These are phyloP conservation scores for Gaeumannomyces sp. DNA, from an alignment of 2,329 filamentous ascomycete species.

Conservation along the genomic window DNA sequence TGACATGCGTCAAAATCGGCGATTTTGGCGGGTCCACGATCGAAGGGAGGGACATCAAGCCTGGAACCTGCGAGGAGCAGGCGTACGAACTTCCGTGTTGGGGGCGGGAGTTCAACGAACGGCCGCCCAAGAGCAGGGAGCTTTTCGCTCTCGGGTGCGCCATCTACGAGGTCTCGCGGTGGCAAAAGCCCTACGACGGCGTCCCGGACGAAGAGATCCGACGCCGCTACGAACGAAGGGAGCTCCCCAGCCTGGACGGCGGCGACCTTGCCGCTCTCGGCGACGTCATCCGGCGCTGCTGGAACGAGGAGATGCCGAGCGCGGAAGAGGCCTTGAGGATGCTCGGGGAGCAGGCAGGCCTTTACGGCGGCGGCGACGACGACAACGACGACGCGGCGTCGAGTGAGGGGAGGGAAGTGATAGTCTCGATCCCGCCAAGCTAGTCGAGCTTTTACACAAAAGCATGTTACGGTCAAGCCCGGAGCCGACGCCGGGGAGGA, in stretches of 20 bases:
- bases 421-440: too few species aligned
- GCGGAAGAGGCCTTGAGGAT: too few species aligned
- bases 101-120: neutral
- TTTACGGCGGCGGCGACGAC: too few species aligned
- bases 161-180: neutral
- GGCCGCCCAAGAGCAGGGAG: neutral
- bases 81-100: neutral
- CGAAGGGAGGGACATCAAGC: neutral
- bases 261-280: neutral
- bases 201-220: neutral
- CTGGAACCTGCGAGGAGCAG: neutral
- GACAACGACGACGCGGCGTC: too few species aligned
- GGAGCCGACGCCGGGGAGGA: too few species aligned
- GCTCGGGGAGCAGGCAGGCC: too few species aligned
- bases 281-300: too few species aligned
- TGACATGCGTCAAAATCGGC: neutral
- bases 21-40: conserved; percentile 2
- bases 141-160: conserved; percentile 1
- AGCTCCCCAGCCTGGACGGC: neutral
- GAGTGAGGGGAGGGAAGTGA: too few species aligned
- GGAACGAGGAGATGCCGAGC: too few species aligned
- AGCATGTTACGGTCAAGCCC: too few species aligned
- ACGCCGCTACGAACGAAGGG: neutral
- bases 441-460: too few species aligned
- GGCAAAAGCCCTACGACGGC: neutral